Base-by-base conservation (phyloP, 2,329 filamentous ascomycete species). In the Macrophomina tecta region DNA sequence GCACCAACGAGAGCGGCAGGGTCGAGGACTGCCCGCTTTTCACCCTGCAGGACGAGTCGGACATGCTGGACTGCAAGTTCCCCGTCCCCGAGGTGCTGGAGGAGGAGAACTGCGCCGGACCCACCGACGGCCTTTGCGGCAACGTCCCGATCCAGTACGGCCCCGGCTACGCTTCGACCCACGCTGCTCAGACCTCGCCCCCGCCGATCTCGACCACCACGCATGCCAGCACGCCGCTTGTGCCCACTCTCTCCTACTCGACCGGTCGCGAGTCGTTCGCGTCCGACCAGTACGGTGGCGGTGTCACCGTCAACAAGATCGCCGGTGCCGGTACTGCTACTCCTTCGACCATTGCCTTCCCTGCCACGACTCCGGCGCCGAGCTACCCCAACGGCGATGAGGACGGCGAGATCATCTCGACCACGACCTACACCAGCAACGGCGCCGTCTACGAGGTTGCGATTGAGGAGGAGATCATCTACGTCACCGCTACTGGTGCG, bases 1-100 rank as follows among this genome's bases (percentile, higher is more conserved):
- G 94, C 85, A 94, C 90, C 62, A 91, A 88, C 78, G 74, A 73
- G 0, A 89, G 87, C 9, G 94, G 94, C 40, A 73, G 82, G 49
- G 87, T 97, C 53, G 73, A 84, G 51, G 92, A 94, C 77, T 97
- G 94, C 80, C 80, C 86, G 0, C 72, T 95, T 36, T 97, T 97
- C 80, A 81, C 84, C 63, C 82, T 96, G 65, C 88, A 94, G 76
- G 79, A 78, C 63, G 83, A 88, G 32, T 77, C 79, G 0, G 82
- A 84, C 11, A 84, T 86, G 73, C 72, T 76, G 1, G 72, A 86
- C 67, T 97, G 93, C 82, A 82, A 83, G 61, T 85, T 94, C 74
- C 75, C 86, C 0, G 69, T 89, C 0, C 90, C 91, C 3, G 69
- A 78, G 0, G 71, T 74, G 0, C 76, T 95, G 23, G 74, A 77